These are phyloP conservation scores for Rhododendron molle DNA, from an alignment of 148 eudicot species.

Conservation along the genomic window DNA sequence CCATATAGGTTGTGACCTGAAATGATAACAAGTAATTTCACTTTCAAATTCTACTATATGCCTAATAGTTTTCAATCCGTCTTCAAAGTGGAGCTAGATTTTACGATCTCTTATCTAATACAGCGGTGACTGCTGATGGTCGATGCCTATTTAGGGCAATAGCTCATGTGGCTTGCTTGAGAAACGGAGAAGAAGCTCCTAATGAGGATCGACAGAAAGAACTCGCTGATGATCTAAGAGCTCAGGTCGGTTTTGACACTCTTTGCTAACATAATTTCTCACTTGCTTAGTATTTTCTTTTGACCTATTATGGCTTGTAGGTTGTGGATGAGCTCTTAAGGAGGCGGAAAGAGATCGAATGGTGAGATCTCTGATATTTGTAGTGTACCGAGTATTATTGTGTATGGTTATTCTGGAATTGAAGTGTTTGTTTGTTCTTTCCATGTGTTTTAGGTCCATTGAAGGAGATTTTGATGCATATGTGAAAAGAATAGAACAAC, in stretches of 20 bases:
- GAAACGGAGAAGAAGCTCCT: slow-evolving; percentile 61
- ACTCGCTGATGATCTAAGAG: slow-evolving; percentile 82
- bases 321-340: slow-evolving; percentile 72
- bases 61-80: not conserved
- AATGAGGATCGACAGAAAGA: slow-evolving; percentile 60
- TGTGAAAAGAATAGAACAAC: slow-evolving; percentile 53
- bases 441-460: slow-evolving; percentile 42
- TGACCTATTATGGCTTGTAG: slow-evolving; percentile 22
- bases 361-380: slow-evolving; percentile 30
- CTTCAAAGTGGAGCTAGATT: not conserved
- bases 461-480: slow-evolving; percentile 76
- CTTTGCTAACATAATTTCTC: not conserved
- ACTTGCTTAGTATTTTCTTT: slow-evolving; percentile 1
- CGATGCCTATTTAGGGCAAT: slow-evolving; percentile 76
- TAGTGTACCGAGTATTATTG: not conserved
- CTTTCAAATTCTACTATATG: not conserved
- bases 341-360: slow-evolving; percentile 71
- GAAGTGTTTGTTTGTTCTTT: not conserved
- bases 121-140: slow-evolving; percentile 70
- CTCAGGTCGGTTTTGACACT: slow-evolving; percentile 34
- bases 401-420: not conserved
- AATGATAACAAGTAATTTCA: not conserved
- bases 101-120: not conserved
- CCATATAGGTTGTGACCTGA: not conserved
- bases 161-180: slow-evolving; percentile 74